Base-by-base conservation (phyloP, 148 eudicot species). In the Nepenthes gracilis region DNA sequence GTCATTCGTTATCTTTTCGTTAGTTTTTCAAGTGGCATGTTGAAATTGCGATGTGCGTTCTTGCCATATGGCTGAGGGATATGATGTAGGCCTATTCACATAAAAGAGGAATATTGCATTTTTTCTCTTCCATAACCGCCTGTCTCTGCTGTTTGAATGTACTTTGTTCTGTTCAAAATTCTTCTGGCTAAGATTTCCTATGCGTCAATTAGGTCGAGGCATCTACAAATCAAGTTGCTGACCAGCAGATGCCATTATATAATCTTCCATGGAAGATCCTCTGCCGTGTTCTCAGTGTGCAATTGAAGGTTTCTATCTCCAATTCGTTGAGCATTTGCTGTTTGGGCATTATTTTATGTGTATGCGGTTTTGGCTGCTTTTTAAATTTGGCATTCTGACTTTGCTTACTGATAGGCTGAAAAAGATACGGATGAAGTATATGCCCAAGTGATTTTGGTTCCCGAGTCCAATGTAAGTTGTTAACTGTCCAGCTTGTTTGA, bases 361-460 rank as follows among this genome's bases (percentile, higher is more conserved):
- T 49, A 5, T 49, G 53, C 6, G 53, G 45, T 8, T 40, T 49
- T n/a, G 53, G 53, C 13, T 49, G 53, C 0, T 5, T 49, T 49
- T 12, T 10, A 11, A 49, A 0, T 11, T 11, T 12, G 3, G 6
- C 2, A 49, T 6, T 12, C 6, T 10, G 12, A 11, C 12, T 49
- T 54, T 54, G 23, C 23, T 54, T 6, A 40, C 50, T 43, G 57
- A 2, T 68, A 92, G 97, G 97, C 96, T 56, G 90, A 90, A 69
- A 68, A 83, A 0, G 96, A 91, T 61, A 87, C 96, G 0, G 96
- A 92, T 67, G 98, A 86, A 70, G 96, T 88, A 9, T 88, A 67
- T 73, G 98, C 98, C 0, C 98, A 93, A 79, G 80, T 93, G 75
- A 78, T 80, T 59, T 72, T 93, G 67, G 69, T 69, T 58, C 98